Percentiles rank a stretch among this genome's conserved stretches.
phyloP scores from a whole-genome alignment of 768 basidiomycete species.

The Kwoniella bestiolae region DNA sequence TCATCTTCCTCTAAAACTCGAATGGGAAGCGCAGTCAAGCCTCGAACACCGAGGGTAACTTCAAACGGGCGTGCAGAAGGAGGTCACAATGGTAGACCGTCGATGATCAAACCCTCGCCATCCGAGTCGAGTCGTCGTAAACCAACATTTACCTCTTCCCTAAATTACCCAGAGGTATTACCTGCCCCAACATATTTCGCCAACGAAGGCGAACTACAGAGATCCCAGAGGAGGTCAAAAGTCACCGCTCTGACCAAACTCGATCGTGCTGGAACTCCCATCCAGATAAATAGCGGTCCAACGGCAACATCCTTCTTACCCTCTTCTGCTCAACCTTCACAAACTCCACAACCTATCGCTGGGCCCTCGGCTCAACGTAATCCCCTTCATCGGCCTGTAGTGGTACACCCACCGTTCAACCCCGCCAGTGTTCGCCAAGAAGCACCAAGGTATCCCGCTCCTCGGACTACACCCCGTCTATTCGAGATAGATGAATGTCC shows the following conservation, averaged over 20 bases:
- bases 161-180: constrained; percentile 38
- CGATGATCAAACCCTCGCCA: constrained; percentile 9
- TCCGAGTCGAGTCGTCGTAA: constrained; percentile 23
- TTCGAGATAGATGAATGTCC: constrained; percentile 91
- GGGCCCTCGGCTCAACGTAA: constrained; percentile 41
- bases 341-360: constrained; percentile 15
- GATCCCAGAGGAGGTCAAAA: constrained; percentile 49
- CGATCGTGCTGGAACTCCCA: constrained; percentile 36
- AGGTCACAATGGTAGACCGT: not conserved
- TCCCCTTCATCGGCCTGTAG: constrained; percentile 41
- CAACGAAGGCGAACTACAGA: constrained; percentile 39
- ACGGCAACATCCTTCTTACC: constrained; percentile 44
- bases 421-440: constrained; percentile 39
- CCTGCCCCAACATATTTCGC: constrained; percentile 27
- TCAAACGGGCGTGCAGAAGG: not conserved
- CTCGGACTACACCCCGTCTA: constrained; percentile 60
- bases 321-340: constrained; percentile 17
- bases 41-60: not conserved
- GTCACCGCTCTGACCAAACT: constrained; percentile 47
- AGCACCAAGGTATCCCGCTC: constrained; percentile 44
- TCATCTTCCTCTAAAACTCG: not conserved
- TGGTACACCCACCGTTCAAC: constrained; percentile 46
- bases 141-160: constrained; percentile 40
- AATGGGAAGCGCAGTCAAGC: constrained; percentile 1
- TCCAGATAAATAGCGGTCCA: constrained; percentile 24